Evolutionary conservation across 257 asterid species (phyloP).

Genomic region (Sherardia arvensis): DNA sequence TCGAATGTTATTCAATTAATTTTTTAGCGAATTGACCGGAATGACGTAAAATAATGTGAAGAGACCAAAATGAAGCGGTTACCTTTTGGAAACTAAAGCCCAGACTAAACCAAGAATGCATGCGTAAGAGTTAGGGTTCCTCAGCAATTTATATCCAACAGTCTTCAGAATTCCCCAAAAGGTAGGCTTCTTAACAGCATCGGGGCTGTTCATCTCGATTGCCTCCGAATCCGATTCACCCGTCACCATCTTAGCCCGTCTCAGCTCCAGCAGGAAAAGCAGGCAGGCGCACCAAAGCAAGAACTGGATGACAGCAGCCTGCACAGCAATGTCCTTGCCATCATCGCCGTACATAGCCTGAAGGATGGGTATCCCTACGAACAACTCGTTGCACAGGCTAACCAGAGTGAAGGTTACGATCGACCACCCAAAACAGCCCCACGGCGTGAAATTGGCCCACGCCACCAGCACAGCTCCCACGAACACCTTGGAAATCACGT

Average conservation of each 20-base stretch:
- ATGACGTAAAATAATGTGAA: no score
- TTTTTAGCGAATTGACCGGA: no score
- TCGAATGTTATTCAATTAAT: no score
- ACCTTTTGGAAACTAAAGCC: conserved; percentile 34
- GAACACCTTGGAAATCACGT: conserved; percentile 43
- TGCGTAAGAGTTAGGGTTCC: conserved; percentile 53
- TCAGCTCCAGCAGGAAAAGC: conserved; percentile 35
- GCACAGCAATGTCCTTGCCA: conserved; percentile 53
- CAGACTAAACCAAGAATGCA: conserved; percentile 54
- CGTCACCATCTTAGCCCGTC: conserved; percentile 14
- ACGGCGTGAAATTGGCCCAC: conserved; percentile 40
- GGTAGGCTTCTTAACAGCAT: background rate
- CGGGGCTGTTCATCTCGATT: background rate
- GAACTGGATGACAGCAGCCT: conserved; percentile 50
- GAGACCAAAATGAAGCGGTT: no score
- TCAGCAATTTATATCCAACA: conserved; percentile 34
- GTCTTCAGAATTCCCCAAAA: conserved; percentile 29
- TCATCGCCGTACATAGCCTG: conserved; percentile 53
- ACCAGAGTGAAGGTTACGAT: conserved; percentile 49
- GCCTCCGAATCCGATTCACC: background rate
- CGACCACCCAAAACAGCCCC: conserved; percentile 43
- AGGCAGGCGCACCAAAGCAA: conserved; percentile 49
- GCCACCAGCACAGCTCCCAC: conserved; percentile 20
- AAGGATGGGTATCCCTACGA: conserved; percentile 61
- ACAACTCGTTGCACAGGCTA: conserved; percentile 43